Conservation (phyloP, 176 grass and related monocot genomes). For the Phyllostachys edulis region DNA sequence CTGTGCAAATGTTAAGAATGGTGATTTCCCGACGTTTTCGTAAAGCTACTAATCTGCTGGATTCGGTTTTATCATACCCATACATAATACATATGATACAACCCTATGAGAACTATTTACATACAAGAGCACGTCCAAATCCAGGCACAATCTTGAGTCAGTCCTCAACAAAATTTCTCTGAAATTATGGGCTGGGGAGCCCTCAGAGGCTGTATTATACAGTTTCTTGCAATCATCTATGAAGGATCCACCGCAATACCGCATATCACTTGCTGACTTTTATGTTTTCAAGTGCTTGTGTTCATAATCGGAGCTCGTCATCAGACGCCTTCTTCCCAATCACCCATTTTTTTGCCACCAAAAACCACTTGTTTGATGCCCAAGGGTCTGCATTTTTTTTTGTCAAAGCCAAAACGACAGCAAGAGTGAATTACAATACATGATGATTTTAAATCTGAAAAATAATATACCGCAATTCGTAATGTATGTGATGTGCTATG, state of each 20-base stretch:
- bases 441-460: neutral
- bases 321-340: slow-evolving; percentile 75
- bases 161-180: slow-evolving; percentile 7
- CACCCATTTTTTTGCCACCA: slow-evolving; percentile 64
- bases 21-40: neutral
- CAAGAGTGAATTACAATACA: neutral
- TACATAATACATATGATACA: too few relatives aligned
- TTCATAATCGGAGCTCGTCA: slow-evolving; percentile 67
- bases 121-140: neutral
- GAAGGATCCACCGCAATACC: too few relatives aligned
- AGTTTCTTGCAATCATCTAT: neutral
- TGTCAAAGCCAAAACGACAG: slow-evolving; percentile 7
- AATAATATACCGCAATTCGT: neutral
- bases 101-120: slow-evolving; percentile 3
- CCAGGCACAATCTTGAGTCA: neutral
- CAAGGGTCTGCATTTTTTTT: slow-evolving; percentile 51
- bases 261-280: neutral
- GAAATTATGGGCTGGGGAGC: neutral
- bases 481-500: neutral
- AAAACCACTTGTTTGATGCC: slow-evolving; percentile 87
- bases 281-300: slow-evolving; percentile 87
- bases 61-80: neutral
- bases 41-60: neutral
- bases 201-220: neutral
- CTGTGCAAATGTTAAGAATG: too few relatives aligned